Percentiles rank a stretch among this genome's conserved stretches.
Conservation (phyloP, 352 stramenopile genomes). For the Sclerospora graminicola region DNA sequence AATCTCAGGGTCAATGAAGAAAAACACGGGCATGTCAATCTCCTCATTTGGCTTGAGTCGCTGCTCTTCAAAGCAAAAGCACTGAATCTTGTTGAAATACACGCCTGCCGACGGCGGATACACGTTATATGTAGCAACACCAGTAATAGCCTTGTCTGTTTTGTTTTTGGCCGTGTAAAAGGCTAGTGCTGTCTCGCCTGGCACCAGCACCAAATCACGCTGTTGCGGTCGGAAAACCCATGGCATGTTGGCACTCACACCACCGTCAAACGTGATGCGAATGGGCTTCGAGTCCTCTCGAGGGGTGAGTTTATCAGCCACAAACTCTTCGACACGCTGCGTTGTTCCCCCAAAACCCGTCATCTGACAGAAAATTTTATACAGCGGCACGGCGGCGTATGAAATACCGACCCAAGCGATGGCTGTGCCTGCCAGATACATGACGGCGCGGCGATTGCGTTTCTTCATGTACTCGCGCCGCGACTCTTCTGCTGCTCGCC, state of each 20-base stretch:
- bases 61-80: conserved; percentile 99
- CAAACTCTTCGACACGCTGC: conserved; percentile 62
- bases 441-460: conserved; percentile 85
- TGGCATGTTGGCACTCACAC: conserved; percentile 90
- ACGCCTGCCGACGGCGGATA: conserved; percentile 93
- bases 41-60: conserved; percentile 94
- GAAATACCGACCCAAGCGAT: conserved; percentile 90
- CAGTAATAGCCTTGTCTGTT: conserved; percentile 94
- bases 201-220: conserved; percentile 88
- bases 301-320: conserved; percentile 82
- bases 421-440: conserved; percentile 91
- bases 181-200: conserved; percentile 96
- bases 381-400: conserved; percentile 96
- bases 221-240: conserved; percentile 96
- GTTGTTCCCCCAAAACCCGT: conserved; percentile 96
- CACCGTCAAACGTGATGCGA: conserved; percentile 94
- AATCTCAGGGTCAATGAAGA: conserved; percentile 99
- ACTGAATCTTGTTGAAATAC: conserved; percentile 99
- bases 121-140: conserved; percentile 99
- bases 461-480: conserved; percentile 55
- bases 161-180: conserved; percentile 99
- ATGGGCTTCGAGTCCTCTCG: conserved; percentile 89
- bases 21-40: conserved; percentile 99
- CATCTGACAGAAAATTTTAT: conserved; percentile 99
- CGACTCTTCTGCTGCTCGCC: conserved; percentile 33